Evolutionary conservation across 768 basidiomycete species (phyloP), one percentile per base, ranked within the genome.

Genomic region (Serendipita sp.): DNA sequence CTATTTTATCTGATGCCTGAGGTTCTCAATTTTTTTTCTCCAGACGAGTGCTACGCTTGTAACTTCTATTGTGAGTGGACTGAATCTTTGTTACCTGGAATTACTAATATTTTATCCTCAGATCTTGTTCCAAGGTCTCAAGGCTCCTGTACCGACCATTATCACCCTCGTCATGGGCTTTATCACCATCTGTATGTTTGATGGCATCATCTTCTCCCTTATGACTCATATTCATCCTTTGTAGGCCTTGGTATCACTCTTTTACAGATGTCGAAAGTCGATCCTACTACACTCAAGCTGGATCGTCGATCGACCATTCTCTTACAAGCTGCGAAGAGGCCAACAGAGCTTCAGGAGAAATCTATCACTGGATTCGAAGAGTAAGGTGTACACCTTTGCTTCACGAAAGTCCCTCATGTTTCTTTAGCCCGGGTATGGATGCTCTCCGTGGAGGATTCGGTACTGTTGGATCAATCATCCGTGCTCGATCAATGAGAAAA

Each of bases 181-280:
- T 78, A 73, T 96, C 65, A 83, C 88, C 64, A 94, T 94, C 62
- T 91, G 88, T 66, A 33, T 34, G 64, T 62, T 26, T n/a, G 9
- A 13, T n/a, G n/a, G n/a, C 50, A 16, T n/a, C n/a, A n/a, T n/a
- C n/a, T n/a, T n/a, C n/a, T n/a, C n/a, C n/a, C n/a, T n/a, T n/a
- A 31, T 30, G 14, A 43, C 4, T 14, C 58, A n/a, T 53, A 7
- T 31, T 61, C 7, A 14, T 38, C 51, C 24, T 67, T 69, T 51
- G 70, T 69, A 64, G 74, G 75, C 69, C 74, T 90, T 22, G 95
- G 95, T 20, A 97, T 98, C 71, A 88, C 88, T 31, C 84, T 99
- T 66, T 83, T 99, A 5, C 96, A 99, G 74, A 86, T 95, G 82
- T 90, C 87, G 71, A 90, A 90, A 75, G 82, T 98, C 67, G 95